Evolutionary conservation across 2,329 filamentous ascomycete genomes (phyloP).

Genomic region (Fusarium circinatum): DNA sequence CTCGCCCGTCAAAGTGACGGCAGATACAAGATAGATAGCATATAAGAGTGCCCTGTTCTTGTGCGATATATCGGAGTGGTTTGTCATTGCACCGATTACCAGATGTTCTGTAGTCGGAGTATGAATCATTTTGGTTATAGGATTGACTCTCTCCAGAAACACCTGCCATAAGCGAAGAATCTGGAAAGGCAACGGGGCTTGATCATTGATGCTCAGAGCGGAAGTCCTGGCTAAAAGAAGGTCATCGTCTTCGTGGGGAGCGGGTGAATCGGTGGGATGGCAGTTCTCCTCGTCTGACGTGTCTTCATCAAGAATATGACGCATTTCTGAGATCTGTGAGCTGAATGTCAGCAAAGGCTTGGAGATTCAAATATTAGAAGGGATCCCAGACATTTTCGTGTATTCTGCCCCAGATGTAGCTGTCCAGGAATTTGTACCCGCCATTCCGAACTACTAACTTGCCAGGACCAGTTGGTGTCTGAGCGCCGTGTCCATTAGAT

Average conservation of each 20-base stretch:
- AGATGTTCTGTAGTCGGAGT: slow-evolving; percentile 9
- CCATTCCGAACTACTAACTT: slow-evolving; percentile 12
- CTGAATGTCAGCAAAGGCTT: rapidly evolving
- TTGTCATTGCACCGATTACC: neutral
- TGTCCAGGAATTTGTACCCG: slow-evolving; percentile 13
- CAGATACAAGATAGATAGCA: neutral
- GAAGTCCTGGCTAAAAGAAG: neutral
- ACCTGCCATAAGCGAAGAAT: slow-evolving; percentile 6
- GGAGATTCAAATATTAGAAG: rapidly evolving
- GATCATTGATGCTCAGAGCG: neutral
- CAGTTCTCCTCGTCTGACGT: slow-evolving; percentile 14
- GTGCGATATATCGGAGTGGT: neutral
- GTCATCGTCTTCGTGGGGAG: neutral
- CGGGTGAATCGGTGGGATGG: neutral
- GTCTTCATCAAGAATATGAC: slow-evolving; percentile 12
- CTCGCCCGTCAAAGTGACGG: neutral
- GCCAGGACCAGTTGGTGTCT: neutral
- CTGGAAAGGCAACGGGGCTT: neutral
- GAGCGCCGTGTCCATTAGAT: neutral
- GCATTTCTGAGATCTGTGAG: slow-evolving; percentile 4
- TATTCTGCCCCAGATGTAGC: neutral
- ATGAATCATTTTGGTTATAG: slow-evolving; percentile 1
- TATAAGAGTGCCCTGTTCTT: neutral
- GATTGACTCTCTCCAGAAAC: slow-evolving; percentile 15
- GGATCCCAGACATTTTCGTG: neutral